Percentiles rank a stretch among this genome's conserved stretches.
phyloP scores from a whole-genome alignment of 768 basidiomycete genomes.

The Hygrocybe coccinea region DNA sequence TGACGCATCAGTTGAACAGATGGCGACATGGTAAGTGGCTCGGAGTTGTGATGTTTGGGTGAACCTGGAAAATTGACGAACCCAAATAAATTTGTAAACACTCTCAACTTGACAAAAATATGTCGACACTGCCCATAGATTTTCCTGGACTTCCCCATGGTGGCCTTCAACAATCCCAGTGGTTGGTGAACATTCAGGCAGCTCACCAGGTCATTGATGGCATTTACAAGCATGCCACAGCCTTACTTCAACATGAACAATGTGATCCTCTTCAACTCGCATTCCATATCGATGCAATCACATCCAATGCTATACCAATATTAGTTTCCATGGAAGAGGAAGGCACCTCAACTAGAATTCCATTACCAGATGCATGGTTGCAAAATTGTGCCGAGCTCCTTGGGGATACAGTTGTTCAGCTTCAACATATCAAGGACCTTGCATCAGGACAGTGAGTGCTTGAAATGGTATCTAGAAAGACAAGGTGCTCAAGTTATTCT shows the following conservation, averaged over 20 bases:
- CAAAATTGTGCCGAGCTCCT: not conserved
- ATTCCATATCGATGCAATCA: not conserved
- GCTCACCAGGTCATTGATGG: not conserved
- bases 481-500: no score
- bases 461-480: no score
- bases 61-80: not conserved
- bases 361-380: not conserved
- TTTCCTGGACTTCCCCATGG: not conserved
- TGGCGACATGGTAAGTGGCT: not conserved
- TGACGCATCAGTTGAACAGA: not conserved
- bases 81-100: no score
- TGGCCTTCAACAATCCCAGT: not conserved
- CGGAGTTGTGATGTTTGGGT: no score
- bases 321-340: not conserved
- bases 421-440: no score
- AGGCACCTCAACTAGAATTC: not conserved
- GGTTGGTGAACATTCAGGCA: not conserved
- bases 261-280: slow-evolving; percentile 1
- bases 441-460: no score
- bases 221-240: not conserved
- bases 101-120: not conserved
- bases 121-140: no score
- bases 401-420: no score
- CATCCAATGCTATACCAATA: not conserved
- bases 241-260: not conserved